Evolutionary conservation across 2,329 filamentous ascomycete genomes (phyloP), one percentile per base, ranked within the genome.

Genomic region (Aureobasidium lini): DNA sequence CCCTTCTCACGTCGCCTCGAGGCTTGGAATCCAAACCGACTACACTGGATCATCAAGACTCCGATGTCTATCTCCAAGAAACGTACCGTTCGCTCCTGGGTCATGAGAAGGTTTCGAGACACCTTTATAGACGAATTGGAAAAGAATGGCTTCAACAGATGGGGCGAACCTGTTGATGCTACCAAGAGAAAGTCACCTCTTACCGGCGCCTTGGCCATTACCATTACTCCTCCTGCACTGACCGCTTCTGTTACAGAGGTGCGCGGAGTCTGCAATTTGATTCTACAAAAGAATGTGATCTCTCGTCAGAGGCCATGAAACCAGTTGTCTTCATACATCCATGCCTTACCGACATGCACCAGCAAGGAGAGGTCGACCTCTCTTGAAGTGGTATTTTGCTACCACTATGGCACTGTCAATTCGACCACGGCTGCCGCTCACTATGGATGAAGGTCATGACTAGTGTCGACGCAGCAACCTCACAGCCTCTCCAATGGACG

Each of bases 21-120:
- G 4, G 49, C 59, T 13, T 69, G 69, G 60, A 63, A 71, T 57
- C 64, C 67, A 9, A 70, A 74, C 64, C 71, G 70, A 36, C 71
- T 84, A 16, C 80, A 80, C 75, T 81, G 77, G 76, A 68, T 70
- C 15, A 73, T 79, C 6, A 65, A 73, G 60, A 54, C 64, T n/a
- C 63, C 68, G 60, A 62, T 69, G 56, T 61, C 66, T 62, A 57
- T 68, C 66, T 57, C 63, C 3, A 67, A 69, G 23, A 79, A 77
- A 59, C 70, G 71, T 7, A 75, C 77, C 23, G 72, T 83, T n/a
- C 72, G 82, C 18, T 76, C 74, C 11, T 76, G 74, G 69, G 70
- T 70, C 28, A 68, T 69, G 28, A 73, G 77, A 61, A 75, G 77
- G 65, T 64, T 77, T 31, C 71, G 75, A 44, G 63, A 70, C 32